Conservation (phyloP, 2,329 filamentous ascomycete species). For the Alternaria arborescens region DNA sequence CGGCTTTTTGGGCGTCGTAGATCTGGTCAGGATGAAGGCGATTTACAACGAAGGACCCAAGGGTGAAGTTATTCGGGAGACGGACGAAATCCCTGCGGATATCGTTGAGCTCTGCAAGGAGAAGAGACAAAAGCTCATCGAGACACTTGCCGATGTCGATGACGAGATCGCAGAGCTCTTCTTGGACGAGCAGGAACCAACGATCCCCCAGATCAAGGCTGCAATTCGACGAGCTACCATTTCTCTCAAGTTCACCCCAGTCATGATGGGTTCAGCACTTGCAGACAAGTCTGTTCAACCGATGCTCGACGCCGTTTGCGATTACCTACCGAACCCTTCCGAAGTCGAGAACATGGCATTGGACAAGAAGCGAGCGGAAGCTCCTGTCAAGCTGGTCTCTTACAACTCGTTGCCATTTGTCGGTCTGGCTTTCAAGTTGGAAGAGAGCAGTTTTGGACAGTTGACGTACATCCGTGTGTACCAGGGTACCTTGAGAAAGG, state of each 20-base stretch:
- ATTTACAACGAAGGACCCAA: conserved; percentile 87
- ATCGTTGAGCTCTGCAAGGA: conserved; percentile 79
- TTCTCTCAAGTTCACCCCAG: conserved; percentile 86
- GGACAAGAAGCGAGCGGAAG: conserved; percentile 80
- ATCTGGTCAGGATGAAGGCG: conserved; percentile 89
- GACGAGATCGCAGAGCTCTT: conserved; percentile 97
- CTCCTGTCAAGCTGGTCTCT: conserved; percentile 84
- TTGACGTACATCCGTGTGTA: conserved; percentile 98
- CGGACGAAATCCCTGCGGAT: conserved; percentile 83
- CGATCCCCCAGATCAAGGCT: conserved; percentile 82
- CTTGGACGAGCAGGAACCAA: conserved; percentile 84
- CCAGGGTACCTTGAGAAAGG: conserved; percentile 89
- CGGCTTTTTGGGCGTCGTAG: conserved; percentile 89
- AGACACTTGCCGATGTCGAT: conserved; percentile 95
- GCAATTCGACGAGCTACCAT: conserved; percentile 94
- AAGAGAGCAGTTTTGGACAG: conserved; percentile 98
- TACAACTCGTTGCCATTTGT: conserved; percentile 96
- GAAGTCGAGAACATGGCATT: conserved; percentile 90
- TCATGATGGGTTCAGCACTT: conserved; percentile 94
- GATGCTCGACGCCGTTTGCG: conserved; percentile 95
- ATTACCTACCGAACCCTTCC: conserved; percentile 91
- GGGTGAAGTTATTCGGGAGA: conserved; percentile 78
- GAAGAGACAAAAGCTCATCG: conserved; percentile 85
- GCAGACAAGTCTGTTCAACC: conserved; percentile 95
- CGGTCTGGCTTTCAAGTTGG: conserved; percentile 96